These are phyloP conservation scores for Aspergillus neotritici DNA, from an alignment of 2,329 filamentous ascomycete genomes.

Conservation along the genomic window DNA sequence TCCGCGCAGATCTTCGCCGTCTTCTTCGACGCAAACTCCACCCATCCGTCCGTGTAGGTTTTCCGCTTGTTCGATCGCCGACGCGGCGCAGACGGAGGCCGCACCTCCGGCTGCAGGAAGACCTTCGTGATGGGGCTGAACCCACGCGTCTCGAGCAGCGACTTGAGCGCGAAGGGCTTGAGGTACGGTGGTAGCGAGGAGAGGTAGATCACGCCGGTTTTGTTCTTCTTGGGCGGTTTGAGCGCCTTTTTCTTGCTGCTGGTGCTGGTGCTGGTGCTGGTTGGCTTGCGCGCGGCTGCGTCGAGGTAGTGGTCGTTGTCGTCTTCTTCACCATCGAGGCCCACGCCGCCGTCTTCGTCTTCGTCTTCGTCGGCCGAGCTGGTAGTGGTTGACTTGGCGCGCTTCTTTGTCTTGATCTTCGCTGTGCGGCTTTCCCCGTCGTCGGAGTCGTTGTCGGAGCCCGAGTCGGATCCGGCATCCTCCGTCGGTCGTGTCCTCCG, in stretches of 20 bases:
- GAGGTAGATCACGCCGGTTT: constrained; percentile 42
- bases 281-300: constrained; percentile 5
- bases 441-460: constrained; percentile 10
- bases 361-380: constrained; percentile 9
- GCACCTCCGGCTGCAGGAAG: constrained; percentile 39
- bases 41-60: constrained; percentile 43
- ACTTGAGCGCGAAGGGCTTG: constrained; percentile 44
- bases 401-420: constrained; percentile 11
- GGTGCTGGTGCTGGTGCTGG: constrained; percentile 1
- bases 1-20: constrained; percentile 42
- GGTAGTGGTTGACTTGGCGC: constrained; percentile 5
- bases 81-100: constrained; percentile 15
- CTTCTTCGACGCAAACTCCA: constrained; percentile 43
- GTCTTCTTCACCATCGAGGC: constrained; percentile 8
- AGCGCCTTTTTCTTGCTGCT: constrained; percentile 13
- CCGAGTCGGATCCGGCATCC: constrained; percentile 34
- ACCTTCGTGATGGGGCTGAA: constrained; percentile 40
- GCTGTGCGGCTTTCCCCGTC: constrained; percentile 13
- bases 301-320: constrained; percentile 13
- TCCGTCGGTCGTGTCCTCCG: constrained; percentile 23
- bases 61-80: constrained; percentile 38
- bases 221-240: constrained; percentile 26
- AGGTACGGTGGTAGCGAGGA: constrained; percentile 44
- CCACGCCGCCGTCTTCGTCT: constrained; percentile 7
- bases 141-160: constrained; percentile 35